Percentiles rank a stretch among this genome's conserved stretches.
Conservation (phyloP, 352 stramenopile genomes). For the Globisporangium orthogonon region DNA sequence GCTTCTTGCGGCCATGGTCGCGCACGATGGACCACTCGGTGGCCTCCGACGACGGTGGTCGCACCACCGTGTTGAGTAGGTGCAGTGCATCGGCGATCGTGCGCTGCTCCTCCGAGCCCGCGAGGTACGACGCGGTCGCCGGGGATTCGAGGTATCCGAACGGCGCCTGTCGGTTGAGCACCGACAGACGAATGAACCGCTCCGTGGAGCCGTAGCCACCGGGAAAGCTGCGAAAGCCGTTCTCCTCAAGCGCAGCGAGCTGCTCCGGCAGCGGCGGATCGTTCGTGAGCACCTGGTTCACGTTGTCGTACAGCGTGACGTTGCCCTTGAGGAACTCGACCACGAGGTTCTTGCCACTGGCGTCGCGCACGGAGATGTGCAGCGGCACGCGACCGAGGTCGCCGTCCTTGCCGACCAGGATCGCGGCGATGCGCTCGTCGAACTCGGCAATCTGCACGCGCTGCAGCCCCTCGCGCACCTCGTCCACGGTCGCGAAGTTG, state of each 20-base stretch:
- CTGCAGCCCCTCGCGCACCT: constrained; percentile 41
- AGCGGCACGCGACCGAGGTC: constrained; percentile 32
- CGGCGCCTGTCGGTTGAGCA: constrained; percentile 44
- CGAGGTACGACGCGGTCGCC: constrained; percentile 33
- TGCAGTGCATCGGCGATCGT: constrained; percentile 50
- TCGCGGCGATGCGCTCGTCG: constrained; percentile 27
- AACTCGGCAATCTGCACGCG: constrained; percentile 51
- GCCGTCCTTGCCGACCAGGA: constrained; percentile 14
- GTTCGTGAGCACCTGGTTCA: constrained; percentile 64
- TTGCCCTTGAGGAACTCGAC: constrained; percentile 63
- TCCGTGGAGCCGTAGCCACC: constrained; percentile 48
- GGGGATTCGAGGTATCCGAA: constrained; percentile 29
- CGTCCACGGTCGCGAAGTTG: constrained; percentile 56
- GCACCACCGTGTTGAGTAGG: constrained; percentile 60
- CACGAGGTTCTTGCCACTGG: constrained; percentile 51
- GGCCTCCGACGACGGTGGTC: constrained; percentile 30
- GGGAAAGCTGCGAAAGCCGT: constrained; percentile 23
- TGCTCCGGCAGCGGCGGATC: constrained; percentile 51
- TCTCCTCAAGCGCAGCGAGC: constrained; percentile 22
- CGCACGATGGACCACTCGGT: constrained; percentile 72
- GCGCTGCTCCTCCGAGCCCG: constrained; percentile 47
- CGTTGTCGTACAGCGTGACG: constrained; percentile 52
- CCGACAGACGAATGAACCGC: constrained; percentile 58
- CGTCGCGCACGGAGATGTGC: constrained; percentile 62
- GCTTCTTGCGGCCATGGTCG: constrained; percentile 46